Evolutionary conservation across 306 rosid genomes (phyloP), one percentile per base, ranked within the genome.

Genomic region (Datisca glomerata): DNA sequence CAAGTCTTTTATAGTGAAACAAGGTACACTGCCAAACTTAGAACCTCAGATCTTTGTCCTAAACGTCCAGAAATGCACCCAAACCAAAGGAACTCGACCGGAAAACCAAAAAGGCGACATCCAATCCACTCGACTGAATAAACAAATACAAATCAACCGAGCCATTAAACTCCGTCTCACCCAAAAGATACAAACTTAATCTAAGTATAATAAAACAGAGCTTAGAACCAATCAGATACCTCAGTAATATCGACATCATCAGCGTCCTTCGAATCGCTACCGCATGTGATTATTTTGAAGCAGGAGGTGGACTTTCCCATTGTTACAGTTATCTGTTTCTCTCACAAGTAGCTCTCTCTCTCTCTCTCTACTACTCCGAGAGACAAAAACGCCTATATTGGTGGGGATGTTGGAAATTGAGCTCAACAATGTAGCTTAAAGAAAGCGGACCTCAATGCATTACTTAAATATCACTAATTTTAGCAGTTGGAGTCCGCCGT

Each of bases 271-370:
- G 75, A 64, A 51, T 68, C 86, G 51, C 78, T 36, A 45, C 86
- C 80, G 64, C 96, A 86, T 3, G 86, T 36, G 49, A 86, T 75
- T 43, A 86, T 66, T 46, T 75, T 79, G 73, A 86, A 75, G 72
- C 96, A 86, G n/a, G 94, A 75, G 25, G 62, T 57, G 25, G 96
- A 45, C 68, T 72, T 86, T 45, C 68, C 86, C 96, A 81, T 81
- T 33, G 31, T 43, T 43, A 17, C 37, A 13, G 8, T 18, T 23
- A 59, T 3, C 65, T 18, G 45, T 48, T 41, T 33, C 57, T 48
- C 44, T 36, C 43, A 2, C 14, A 14, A 5, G 12, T 14, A 8
- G 18, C 17, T 50, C 25, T 28, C 49, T 60, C 38, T 43, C 45
- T 33, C 45, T 39, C 58, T 45, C 38, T 21, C 43, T 24, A 33